Base-by-base conservation (phyloP, 169 alveolate genomes). In the Ophryocystis elektroscirrha region DNA sequence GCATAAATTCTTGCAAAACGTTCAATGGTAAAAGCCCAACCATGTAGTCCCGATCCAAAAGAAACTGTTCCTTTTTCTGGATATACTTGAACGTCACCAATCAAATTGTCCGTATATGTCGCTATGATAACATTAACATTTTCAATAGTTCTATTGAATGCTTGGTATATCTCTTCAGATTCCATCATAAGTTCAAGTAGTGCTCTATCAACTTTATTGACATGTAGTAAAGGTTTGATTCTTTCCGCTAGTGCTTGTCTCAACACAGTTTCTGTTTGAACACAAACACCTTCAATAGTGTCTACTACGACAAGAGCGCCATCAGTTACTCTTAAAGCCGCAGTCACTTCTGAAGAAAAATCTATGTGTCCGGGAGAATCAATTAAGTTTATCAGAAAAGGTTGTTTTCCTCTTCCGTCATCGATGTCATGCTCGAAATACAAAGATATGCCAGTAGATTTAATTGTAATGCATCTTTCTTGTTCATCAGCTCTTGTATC, bases 311-410 rank as follows among this genome's bases (percentile, higher is more conserved):
- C 98, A 55, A 90, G 79, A 25, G 98, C 98, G 62, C 97, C 98
- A 65, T 90, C 98, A 26, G 97, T 93, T 48, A 94, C 97, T 73
- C 98, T 87, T 47, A 91, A 83, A 26, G 98, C 98, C 23, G 98
- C 97, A 5, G 98, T 90, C 41, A 91, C 98, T 73, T 94, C 99
- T 6, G 98, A 86, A 22, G 96, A 83, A 86, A 94, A 94, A 76
- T 94, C 99, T 51, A 94, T 98, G 81, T 94, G 99, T 26, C 99
- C 99, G 37, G 99, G 98, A 6, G 98, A 91, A 63, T 94, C 99
- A 71, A 94, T 90, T 59, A 94, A 77, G 78, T 92, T 92, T 67
- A 92, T 89, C 39, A 92, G 81, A 71, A 77, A 92, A 35, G 89
- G 87, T 59, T 74, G 82, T 25, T 56, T 51, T 24, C 82, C 84